These are phyloP conservation scores for Exophiala sp. DNA, from an alignment of 2,329 filamentous ascomycete genomes.

Conservation along the genomic window DNA sequence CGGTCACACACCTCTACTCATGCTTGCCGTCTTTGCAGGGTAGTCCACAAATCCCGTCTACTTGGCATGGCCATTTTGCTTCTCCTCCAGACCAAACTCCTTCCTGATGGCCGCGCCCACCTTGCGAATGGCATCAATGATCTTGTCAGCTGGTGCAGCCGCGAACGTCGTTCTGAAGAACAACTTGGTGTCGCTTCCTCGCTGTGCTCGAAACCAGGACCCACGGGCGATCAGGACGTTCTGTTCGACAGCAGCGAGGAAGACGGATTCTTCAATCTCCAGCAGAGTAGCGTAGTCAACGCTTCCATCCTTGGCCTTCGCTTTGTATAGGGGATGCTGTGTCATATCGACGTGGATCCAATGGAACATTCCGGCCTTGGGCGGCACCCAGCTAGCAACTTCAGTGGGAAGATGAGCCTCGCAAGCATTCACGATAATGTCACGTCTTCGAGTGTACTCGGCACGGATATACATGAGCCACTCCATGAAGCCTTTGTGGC, in stretches of 20 bases:
- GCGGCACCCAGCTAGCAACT: conserved; percentile 72
- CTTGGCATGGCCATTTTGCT: conserved; percentile 17
- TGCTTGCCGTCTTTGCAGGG: too few relatives aligned
- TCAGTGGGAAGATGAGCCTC: conserved; percentile 68
- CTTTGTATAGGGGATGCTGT: conserved; percentile 36
- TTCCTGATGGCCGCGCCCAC: conserved; percentile 67
- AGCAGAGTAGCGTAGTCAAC: conserved; percentile 35
- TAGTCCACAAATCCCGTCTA: background rate
- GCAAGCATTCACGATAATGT: conserved; percentile 72
- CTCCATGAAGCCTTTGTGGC: conserved; percentile 78
- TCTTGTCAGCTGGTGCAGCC: conserved; percentile 64
- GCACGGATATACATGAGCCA: conserved; percentile 79
- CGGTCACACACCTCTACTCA: too few relatives aligned
- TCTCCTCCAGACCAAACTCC: conserved; percentile 21
- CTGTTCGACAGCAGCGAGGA: conserved; percentile 65
- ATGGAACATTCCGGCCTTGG: conserved; percentile 85
- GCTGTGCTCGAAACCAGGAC: conserved; percentile 84
- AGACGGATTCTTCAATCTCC: conserved; percentile 77
- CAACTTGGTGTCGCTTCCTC: conserved; percentile 53
- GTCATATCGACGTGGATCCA: conserved; percentile 46
- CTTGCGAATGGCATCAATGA: conserved; percentile 64
- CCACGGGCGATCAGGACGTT: conserved; percentile 77
- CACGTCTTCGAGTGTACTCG: conserved; percentile 73
- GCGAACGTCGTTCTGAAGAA: conserved; percentile 91
- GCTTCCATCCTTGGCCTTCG: background rate